Conservation (phyloP, 2,329 filamentous ascomycete species). For the Cladophialophora immunda region DNA sequence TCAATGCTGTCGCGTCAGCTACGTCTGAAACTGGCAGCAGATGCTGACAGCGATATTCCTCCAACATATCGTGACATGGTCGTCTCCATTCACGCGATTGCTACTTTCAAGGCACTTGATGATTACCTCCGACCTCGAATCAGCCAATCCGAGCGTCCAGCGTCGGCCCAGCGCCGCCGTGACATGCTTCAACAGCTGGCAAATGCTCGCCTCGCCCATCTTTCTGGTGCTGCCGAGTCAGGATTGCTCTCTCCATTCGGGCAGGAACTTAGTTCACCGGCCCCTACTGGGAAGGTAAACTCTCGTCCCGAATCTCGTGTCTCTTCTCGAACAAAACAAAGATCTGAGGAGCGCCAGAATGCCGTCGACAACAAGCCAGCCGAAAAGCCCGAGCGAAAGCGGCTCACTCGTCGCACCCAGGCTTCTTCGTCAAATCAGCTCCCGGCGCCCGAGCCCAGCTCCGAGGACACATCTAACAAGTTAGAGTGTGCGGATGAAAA, state of each 20-base stretch:
- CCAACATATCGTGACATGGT: constrained; percentile 90
- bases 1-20: constrained; percentile 98
- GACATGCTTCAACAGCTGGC: constrained; percentile 77
- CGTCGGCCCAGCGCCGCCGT: constrained; percentile 66
- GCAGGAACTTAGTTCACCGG: constrained; percentile 34
- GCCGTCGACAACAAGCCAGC: constrained; percentile 43
- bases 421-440: constrained; percentile 62
- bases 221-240: constrained; percentile 48
- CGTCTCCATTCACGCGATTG: constrained; percentile 98
- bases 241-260: constrained; percentile 42
- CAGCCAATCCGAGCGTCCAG: constrained; percentile 77
- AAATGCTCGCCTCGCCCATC: constrained; percentile 70
- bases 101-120: constrained; percentile 95
- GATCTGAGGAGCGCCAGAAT: constrained; percentile 25
- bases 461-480: constrained; percentile 72
- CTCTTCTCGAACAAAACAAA: constrained; percentile 46
- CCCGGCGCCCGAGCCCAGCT: constrained; percentile 63
- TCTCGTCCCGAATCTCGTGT: constrained; percentile 58
- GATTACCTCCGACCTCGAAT: constrained; percentile 95
- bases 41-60: constrained; percentile 90
- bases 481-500: constrained; percentile 94
- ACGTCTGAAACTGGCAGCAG: constrained; percentile 84
- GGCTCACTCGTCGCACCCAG: constrained; percentile 69
- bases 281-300: constrained; percentile 20
- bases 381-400: constrained; percentile 58